A percentile compares a stretch with the other conserved stretches of the same genome.
Evolutionary conservation across 345 rosid genomes (phyloP).

Genomic region (Combretum micranthum): DNA sequence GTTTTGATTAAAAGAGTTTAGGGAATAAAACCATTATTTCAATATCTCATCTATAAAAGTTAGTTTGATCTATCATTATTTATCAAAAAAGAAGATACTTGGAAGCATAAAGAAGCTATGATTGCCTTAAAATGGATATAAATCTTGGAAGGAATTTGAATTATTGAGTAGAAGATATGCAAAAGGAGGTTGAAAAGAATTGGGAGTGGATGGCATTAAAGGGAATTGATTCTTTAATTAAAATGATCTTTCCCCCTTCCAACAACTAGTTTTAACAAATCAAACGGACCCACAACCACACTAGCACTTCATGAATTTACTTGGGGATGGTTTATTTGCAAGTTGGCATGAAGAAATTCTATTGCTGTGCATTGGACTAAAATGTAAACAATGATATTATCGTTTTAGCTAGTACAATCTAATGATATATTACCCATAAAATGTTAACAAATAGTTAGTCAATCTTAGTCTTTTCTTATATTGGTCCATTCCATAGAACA

Average conservation of each 20-base stretch:
- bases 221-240: constrained; percentile 49
- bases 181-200: constrained; percentile 41
- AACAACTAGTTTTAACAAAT: too few species aligned
- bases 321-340: constrained; percentile 35
- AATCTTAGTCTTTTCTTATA: too few species aligned
- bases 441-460: too few species aligned
- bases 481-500: too few species aligned
- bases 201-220: constrained; percentile 38
- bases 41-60: too few species aligned
- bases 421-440: too few species aligned
- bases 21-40: too few species aligned
- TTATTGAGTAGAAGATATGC: constrained; percentile 45
- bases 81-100: too few species aligned
- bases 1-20: too few species aligned
- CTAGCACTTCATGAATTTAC: constrained; percentile 34
- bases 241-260: constrained; percentile 14
- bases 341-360: constrained; percentile 12
- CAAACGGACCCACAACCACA: constrained; percentile 27
- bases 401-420: not conserved
- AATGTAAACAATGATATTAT: constrained; percentile 5
- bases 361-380: not conserved
- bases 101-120: too few species aligned
- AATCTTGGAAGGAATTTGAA: constrained; percentile 55
- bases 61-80: too few species aligned
- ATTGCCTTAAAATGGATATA: constrained; percentile 19